Conservation (phyloP, 257 asterid species). For the Thymus mandschuricus region DNA sequence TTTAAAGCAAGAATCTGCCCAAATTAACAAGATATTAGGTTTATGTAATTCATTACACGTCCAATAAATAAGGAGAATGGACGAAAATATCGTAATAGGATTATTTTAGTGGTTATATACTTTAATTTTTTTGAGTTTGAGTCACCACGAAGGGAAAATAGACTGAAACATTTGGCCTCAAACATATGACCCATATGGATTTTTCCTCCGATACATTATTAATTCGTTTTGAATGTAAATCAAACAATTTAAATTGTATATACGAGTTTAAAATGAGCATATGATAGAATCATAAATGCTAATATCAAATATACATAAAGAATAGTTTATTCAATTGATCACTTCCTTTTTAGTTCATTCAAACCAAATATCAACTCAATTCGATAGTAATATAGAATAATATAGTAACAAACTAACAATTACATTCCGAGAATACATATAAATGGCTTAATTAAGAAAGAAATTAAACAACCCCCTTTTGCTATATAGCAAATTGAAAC, state of each 20-base stretch:
- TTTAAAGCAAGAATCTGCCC: constrained; percentile 35
- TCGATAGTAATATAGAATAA: too few relatives aligned
- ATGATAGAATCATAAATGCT: neutral
- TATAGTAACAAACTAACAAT: too few relatives aligned
- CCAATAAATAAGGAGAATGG: constrained; percentile 19
- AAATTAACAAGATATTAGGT: constrained; percentile 15
- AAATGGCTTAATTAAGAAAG: constrained; percentile 8
- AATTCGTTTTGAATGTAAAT: too few relatives aligned
- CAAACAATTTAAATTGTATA: too few relatives aligned
- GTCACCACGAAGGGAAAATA: too few relatives aligned
- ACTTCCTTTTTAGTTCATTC: neutral
- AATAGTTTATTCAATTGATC: neutral
- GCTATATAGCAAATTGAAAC: neutral
- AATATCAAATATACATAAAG: neutral
- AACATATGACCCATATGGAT: too few relatives aligned
- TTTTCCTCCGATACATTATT: too few relatives aligned
- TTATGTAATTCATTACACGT: neutral
- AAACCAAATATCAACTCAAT: neutral
- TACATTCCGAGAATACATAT: neutral
- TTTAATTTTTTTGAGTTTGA: too few relatives aligned
- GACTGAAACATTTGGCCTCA: too few relatives aligned
- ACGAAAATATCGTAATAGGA: neutral
- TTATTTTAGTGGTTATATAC: neutral
- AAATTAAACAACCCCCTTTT: neutral
- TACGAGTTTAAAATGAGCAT: too few relatives aligned